These are phyloP conservation scores for Venturia aucupariae DNA, from an alignment of 2,329 filamentous ascomycete species.

Conservation along the genomic window DNA sequence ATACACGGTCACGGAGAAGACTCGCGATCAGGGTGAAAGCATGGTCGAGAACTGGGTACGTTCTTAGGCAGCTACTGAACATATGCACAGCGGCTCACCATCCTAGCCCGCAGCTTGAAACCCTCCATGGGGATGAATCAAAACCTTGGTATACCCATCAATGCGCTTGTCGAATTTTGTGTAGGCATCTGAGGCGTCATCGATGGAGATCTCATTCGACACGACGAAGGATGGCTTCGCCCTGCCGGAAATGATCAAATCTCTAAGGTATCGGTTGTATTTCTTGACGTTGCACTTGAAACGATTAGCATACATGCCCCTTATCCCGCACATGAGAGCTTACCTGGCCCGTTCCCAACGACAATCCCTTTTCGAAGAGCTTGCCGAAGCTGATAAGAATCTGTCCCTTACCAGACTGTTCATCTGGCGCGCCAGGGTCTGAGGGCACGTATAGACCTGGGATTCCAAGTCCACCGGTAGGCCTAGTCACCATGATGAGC, in stretches of 20 bases:
- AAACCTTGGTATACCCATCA: constrained; percentile 59
- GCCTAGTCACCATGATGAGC: constrained; percentile 52
- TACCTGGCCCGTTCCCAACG: background rate
- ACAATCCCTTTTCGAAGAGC: constrained; percentile 53
- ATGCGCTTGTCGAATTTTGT: constrained; percentile 57
- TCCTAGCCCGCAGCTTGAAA: background rate
- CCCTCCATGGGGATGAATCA: constrained; percentile 55
- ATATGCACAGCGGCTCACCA: background rate
- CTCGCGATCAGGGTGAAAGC: background rate
- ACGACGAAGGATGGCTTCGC: constrained; percentile 60
- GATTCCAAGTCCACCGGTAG: constrained; percentile 53
- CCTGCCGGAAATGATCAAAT: constrained; percentile 54
- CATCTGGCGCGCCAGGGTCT: constrained; percentile 55
- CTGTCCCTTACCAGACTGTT: constrained; percentile 52
- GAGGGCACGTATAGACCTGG: constrained; percentile 45
- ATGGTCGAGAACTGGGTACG: background rate
- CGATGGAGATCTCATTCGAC: constrained; percentile 53
- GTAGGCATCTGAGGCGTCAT: constrained; percentile 52
- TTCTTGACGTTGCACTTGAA: constrained; percentile 61
- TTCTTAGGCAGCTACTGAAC: background rate
- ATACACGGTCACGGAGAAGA: background rate
- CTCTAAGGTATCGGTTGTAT: constrained; percentile 57
- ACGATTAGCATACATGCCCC: constrained; percentile 51
- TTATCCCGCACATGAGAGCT: constrained; percentile 10
- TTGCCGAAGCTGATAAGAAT: constrained; percentile 58